These are phyloP conservation scores for Phytophthora litchii DNA, from an alignment of 352 stramenopile species.

Conservation along the genomic window DNA sequence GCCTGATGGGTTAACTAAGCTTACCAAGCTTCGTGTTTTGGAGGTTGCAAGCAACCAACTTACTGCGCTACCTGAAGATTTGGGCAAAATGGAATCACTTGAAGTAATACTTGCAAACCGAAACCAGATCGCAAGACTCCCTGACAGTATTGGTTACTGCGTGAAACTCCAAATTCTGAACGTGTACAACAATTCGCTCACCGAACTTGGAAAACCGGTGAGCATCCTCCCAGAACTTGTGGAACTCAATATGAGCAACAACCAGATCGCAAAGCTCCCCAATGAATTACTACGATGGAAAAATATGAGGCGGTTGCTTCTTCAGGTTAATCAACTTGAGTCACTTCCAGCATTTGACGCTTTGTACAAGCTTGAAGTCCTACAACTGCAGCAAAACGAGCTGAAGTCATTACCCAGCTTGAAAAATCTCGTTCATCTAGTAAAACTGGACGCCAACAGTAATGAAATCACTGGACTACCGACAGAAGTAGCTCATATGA, in stretches of 20 bases:
- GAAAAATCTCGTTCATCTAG: constrained; percentile 61
- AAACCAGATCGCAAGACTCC: constrained; percentile 59
- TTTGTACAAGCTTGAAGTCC: constrained; percentile 63
- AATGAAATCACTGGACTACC: constrained; percentile 68
- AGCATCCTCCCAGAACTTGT: constrained; percentile 59
- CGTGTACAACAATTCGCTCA: constrained; percentile 81
- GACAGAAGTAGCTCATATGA: constrained; percentile 51
- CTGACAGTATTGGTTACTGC: constrained; percentile 59
- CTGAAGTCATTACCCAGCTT: constrained; percentile 66
- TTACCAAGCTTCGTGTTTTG: constrained; percentile 55
- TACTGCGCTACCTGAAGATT: constrained; percentile 43
- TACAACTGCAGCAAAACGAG: constrained; percentile 69
- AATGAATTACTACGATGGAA: constrained; percentile 49
- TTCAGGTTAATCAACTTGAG: constrained; percentile 64
- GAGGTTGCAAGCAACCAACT: constrained; percentile 69
- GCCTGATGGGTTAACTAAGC: constrained; percentile 48
- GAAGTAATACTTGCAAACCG: constrained; percentile 58
- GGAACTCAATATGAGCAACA: constrained; percentile 80
- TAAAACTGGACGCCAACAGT: constrained; percentile 81
- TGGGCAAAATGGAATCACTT: constrained; percentile 59
- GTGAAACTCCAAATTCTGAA: constrained; percentile 62
- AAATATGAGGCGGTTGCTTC: constrained; percentile 58
- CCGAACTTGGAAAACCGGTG: constrained; percentile 49
- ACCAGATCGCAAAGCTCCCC: constrained; percentile 48
- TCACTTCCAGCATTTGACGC: constrained; percentile 49